A percentile compares a stretch with the other conserved stretches of the same genome.
Conservation (phyloP, 768 basidiomycete species). For the Pilatotrama ljubarskyi region DNA sequence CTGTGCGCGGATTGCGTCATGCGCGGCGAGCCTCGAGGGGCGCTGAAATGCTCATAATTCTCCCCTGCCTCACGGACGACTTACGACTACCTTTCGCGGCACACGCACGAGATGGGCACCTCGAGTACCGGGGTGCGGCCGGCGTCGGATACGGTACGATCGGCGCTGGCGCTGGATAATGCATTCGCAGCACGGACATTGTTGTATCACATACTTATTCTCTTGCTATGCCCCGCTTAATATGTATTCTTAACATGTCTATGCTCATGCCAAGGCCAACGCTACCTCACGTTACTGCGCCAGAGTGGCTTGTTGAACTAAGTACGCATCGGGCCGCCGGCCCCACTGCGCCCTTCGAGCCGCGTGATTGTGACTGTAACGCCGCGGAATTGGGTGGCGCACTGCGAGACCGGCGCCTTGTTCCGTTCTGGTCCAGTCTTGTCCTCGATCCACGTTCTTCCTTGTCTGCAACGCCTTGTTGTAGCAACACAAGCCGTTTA, state of each 20-base stretch:
- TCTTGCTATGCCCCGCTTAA: not conserved
- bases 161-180: constrained; percentile 24
- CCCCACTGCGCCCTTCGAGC: not conserved
- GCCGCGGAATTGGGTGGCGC: not conserved
- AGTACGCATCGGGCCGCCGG: too few relatives aligned
- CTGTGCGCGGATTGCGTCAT: constrained; percentile 39
- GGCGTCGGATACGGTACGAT: constrained; percentile 15
- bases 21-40: constrained; percentile 28
- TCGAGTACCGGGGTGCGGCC: constrained; percentile 6
- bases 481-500: not conserved
- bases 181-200: constrained; percentile 3
- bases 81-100: not conserved
- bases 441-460: not conserved
- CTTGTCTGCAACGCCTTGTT: not conserved
- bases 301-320: too few relatives aligned
- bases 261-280: constrained; percentile 7
- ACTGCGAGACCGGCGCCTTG: not conserved
- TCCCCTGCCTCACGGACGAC: not conserved
- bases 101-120: not conserved
- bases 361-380: not conserved
- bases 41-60: constrained; percentile 23
- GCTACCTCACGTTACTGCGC: constrained; percentile 8
- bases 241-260: constrained; percentile 17
- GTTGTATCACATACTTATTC: constrained; percentile 24
- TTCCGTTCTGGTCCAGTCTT: not conserved